These are phyloP conservation scores for Paspalum vaginatum DNA, from an alignment of 176 grass and related monocot genomes.

Conservation along the genomic window DNA sequence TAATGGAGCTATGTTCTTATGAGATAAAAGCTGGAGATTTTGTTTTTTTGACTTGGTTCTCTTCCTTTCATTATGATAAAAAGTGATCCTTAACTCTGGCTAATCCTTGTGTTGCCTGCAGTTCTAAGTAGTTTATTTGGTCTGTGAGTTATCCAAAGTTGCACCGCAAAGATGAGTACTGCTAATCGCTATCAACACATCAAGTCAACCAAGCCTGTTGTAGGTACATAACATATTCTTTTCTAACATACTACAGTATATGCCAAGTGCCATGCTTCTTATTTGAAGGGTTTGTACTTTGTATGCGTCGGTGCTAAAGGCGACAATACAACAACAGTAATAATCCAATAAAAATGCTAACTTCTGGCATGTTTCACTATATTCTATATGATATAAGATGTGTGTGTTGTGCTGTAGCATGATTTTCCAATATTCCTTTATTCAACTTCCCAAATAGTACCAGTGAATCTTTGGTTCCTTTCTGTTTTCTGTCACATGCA, in stretches of 20 bases:
- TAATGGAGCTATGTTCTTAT: neutral
- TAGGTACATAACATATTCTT: constrained; percentile 39
- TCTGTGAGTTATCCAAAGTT: constrained; percentile 42
- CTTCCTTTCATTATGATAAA: constrained; percentile 3
- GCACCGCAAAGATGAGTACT: constrained; percentile 53
- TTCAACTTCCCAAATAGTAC: neutral
- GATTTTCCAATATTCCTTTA: constrained; percentile 20
- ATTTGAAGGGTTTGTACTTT: neutral
- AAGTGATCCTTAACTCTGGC: constrained; percentile 15
- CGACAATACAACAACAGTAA: neutral
- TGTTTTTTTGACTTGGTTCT: constrained; percentile 14
- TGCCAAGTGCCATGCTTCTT: neutral
- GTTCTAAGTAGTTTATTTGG: constrained; percentile 22
- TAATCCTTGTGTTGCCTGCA: constrained; percentile 26
- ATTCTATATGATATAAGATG: neutral
- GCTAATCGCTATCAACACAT: constrained; percentile 48
- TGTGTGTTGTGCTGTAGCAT: neutral
- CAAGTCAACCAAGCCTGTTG: constrained; percentile 51
- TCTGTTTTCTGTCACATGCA: neutral
- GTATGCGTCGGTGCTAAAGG: neutral
- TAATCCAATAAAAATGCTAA: constrained; percentile 6
- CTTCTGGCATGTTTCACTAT: constrained; percentile 19
- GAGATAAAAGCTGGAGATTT: neutral
- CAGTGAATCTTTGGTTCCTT: neutral
- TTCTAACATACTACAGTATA: constrained; percentile 27